These are phyloP conservation scores for Helicostylum pulchrum DNA, from an alignment of 192 early-diverging fungal species.

Conservation along the genomic window DNA sequence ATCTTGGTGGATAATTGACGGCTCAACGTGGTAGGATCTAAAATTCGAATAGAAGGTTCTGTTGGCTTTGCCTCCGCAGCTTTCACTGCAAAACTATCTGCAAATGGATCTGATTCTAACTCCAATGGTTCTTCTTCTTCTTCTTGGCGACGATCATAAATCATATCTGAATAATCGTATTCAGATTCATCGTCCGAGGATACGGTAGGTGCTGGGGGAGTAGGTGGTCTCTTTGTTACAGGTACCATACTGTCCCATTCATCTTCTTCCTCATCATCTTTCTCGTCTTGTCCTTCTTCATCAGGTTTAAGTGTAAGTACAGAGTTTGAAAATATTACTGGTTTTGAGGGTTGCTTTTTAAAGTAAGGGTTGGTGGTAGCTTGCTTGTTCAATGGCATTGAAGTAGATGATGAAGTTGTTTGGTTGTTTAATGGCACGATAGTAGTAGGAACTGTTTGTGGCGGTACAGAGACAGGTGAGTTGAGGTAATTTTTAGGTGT, in stretches of 20 bases:
- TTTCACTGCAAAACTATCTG: slow-evolving; percentile 8
- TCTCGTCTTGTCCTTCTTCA: slow-evolving; percentile 10
- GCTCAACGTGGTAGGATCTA: background rate
- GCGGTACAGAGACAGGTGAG: background rate
- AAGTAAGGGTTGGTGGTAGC: background rate
- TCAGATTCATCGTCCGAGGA: slow-evolving; percentile 6
- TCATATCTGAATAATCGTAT: slow-evolving; percentile 12
- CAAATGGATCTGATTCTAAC: slow-evolving; percentile 3
- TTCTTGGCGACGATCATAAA: background rate
- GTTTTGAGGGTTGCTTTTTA: background rate
- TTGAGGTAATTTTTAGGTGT: background rate
- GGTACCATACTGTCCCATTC: slow-evolving; percentile 4
- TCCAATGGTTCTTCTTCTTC: too few relatives aligned
- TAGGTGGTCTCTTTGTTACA: background rate
- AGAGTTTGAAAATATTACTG: slow-evolving; percentile 12
- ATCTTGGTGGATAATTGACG: background rate
- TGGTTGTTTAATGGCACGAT: background rate
- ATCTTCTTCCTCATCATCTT: slow-evolving; percentile 9
- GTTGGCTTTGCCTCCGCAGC: too few relatives aligned
- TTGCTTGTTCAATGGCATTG: background rate
- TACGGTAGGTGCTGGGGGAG: too few relatives aligned
- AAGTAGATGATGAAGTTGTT: background rate
- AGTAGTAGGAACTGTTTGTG: background rate
- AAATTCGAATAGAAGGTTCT: background rate
- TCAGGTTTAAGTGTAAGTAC: slow-evolving; percentile 10